Evolutionary conservation across 805 yeast species (phyloP).

Genomic region (Komagataella ulmi): DNA sequence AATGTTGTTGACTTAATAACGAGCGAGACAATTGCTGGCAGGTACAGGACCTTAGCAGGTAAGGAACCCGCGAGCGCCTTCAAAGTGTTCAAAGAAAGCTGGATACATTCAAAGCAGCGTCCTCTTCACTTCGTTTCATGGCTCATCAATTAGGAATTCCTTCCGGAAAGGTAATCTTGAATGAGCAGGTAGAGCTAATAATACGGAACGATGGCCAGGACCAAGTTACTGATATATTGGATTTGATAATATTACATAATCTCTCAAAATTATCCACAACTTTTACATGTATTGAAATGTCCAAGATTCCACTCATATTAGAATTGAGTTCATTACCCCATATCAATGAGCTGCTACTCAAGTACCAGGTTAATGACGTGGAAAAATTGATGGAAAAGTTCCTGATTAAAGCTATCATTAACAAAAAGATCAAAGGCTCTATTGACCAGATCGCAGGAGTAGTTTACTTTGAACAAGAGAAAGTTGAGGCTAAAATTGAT

Average conservation of each 20-base stretch:
- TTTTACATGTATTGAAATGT: background rate
- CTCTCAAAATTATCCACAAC: background rate
- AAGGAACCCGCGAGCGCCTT: background rate
- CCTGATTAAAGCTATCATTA: background rate
- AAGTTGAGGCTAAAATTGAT: background rate
- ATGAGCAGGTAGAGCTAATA: background rate
- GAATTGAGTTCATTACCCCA: background rate
- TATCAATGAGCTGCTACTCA: background rate
- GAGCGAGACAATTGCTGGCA: background rate
- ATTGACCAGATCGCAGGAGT: background rate
- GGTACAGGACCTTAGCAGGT: background rate
- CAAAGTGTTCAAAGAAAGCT: too few relatives aligned
- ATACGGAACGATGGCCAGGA: background rate
- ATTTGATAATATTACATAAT: background rate
- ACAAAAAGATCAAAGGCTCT: background rate
- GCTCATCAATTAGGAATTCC: background rate
- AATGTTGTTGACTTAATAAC: background rate
- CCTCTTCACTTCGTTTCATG: background rate
- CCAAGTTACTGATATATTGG: background rate
- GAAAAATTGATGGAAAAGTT: background rate
- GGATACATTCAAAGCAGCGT: background rate
- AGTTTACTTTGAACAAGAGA: background rate
- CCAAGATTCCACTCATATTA: background rate
- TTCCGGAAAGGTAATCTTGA: background rate
- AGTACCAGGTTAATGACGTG: background rate